These are phyloP conservation scores for Ophiosphaerella narmari DNA, from an alignment of 2,329 filamentous ascomycete genomes.

Conservation along the genomic window DNA sequence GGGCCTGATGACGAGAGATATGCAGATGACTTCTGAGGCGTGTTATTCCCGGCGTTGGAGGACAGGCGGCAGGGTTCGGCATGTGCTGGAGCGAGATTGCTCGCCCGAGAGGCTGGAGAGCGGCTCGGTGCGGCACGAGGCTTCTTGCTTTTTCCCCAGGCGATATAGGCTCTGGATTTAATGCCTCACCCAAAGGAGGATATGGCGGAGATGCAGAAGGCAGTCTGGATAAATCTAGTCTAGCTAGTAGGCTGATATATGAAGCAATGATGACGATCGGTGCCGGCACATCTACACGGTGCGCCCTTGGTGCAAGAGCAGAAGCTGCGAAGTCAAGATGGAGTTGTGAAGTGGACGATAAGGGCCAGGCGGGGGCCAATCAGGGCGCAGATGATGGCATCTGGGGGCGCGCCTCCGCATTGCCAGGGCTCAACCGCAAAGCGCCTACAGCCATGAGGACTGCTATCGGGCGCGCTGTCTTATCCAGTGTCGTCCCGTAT, in stretches of 20 bases:
- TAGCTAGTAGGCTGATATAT: too few species aligned
- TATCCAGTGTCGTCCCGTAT: too few species aligned
- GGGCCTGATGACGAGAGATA: conserved; percentile 40
- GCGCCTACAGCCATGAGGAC: conserved; percentile 12
- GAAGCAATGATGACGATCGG: too few species aligned
- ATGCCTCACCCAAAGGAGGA: too few species aligned
- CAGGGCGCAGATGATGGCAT: conserved; percentile 9
- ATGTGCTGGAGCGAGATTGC: too few species aligned
- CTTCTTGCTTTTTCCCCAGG: too few species aligned
- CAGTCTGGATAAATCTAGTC: too few species aligned
- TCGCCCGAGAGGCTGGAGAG: too few species aligned
- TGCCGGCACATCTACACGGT: background rate
- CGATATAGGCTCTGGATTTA: too few species aligned
- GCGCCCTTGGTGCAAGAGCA: background rate
- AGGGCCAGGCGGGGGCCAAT: conserved; percentile 16
- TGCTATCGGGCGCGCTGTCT: conserved; percentile 5
- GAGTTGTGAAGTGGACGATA: conserved; percentile 10
- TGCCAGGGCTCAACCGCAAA: conserved; percentile 5
- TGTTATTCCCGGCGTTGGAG: background rate
- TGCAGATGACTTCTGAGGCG: conserved; percentile 29
- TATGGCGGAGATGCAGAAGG: too few species aligned
- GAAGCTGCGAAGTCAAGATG: background rate
- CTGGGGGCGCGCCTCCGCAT: background rate
- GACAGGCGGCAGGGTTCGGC: too few species aligned
- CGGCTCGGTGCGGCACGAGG: too few species aligned